phyloP scores from a whole-genome alignment of 805 yeast species.

The Cyberlindnera petersonii region DNA sequence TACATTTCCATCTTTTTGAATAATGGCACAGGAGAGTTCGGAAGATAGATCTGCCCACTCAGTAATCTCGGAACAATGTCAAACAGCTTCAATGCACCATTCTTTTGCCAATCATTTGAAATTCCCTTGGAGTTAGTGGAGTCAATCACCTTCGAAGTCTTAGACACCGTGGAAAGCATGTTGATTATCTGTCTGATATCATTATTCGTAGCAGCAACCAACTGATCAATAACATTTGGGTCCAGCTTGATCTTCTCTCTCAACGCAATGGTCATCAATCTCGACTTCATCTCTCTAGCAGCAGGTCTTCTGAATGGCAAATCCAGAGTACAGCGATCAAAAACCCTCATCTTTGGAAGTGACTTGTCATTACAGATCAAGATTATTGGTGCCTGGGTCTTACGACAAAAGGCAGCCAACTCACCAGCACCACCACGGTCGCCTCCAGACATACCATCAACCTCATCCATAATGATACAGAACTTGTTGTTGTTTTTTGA shows the following conservation, averaged over 20 bases:
- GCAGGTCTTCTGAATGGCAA: slow-evolving; percentile 87
- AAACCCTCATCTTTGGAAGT: slow-evolving; percentile 93
- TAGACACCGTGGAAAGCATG: slow-evolving; percentile 77
- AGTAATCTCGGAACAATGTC: slow-evolving; percentile 75
- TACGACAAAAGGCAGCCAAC: slow-evolving; percentile 78
- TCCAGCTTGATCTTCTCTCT: slow-evolving; percentile 80
- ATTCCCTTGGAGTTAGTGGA: slow-evolving; percentile 60
- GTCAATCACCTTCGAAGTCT: slow-evolving; percentile 62
- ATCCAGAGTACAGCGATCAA: slow-evolving; percentile 78
- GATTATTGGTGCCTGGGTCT: slow-evolving; percentile 85
- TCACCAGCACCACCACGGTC: slow-evolving; percentile 99
- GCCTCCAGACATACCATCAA: slow-evolving; percentile 99
- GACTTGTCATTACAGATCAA: slow-evolving; percentile 91
- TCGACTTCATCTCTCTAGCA: slow-evolving; percentile 71
- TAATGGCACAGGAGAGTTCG: slow-evolving; percentile 48
- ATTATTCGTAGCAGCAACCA: slow-evolving; percentile 79
- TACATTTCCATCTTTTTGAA: slow-evolving; percentile 84
- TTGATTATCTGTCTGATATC: slow-evolving; percentile 95
- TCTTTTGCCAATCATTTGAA: slow-evolving; percentile 78
- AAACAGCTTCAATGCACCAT: slow-evolving; percentile 86
- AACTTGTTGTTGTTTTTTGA: slow-evolving; percentile 49
- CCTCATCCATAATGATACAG: slow-evolving; percentile 95
- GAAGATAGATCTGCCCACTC: slow-evolving; percentile 55
- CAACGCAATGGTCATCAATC: slow-evolving; percentile 86
- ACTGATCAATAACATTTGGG: slow-evolving; percentile 73